Percentiles rank a stretch among this genome's conserved stretches.
These are phyloP conservation scores for Golubevia pallescens DNA, from an alignment of 1,284 basidiomycete genomes.

Conservation along the genomic window DNA sequence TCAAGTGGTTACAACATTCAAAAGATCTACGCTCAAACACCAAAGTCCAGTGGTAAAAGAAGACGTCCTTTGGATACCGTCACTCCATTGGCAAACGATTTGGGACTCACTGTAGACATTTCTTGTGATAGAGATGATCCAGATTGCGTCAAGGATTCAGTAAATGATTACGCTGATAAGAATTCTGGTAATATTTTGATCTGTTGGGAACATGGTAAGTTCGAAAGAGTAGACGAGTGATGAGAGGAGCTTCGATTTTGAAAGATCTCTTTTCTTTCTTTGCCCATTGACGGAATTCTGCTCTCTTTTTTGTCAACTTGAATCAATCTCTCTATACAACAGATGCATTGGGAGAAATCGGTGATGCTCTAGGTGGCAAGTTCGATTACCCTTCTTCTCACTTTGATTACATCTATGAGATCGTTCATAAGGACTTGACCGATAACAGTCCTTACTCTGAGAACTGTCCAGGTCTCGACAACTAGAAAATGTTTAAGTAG, in stretches of 20 bases:
- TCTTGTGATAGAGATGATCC: slow-evolving; percentile 32
- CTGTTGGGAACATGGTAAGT: slow-evolving; percentile 50
- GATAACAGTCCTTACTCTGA: slow-evolving; percentile 23
- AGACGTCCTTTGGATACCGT: slow-evolving; percentile 34
- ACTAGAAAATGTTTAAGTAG: neutral
- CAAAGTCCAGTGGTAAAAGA: slow-evolving; percentile 14
- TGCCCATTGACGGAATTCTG: too few species aligned
- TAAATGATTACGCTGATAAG: slow-evolving; percentile 12
- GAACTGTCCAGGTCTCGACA: slow-evolving; percentile 29
- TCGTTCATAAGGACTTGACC: slow-evolving; percentile 16
- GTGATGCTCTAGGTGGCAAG: slow-evolving; percentile 18
- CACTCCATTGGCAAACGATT: slow-evolving; percentile 18
- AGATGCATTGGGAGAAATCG: slow-evolving; percentile 25
- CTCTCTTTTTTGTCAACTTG: too few species aligned
- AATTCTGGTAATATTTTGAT: slow-evolving; percentile 20
- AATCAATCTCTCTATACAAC: too few species aligned
- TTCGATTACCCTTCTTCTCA: slow-evolving; percentile 18
- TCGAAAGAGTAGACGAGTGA: too few species aligned
- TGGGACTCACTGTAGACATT: slow-evolving; percentile 33
- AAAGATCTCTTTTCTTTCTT: too few species aligned
- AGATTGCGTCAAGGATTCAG: slow-evolving; percentile 18
- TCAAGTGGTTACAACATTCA: slow-evolving; percentile 15
- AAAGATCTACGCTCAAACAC: slow-evolving; percentile 15
- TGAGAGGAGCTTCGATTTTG: too few species aligned
- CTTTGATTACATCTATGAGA: slow-evolving; percentile 26